Percentiles rank a stretch among this genome's conserved stretches.
Conservation (phyloP, 768 basidiomycete species). For the Suillus clintonianus region DNA sequence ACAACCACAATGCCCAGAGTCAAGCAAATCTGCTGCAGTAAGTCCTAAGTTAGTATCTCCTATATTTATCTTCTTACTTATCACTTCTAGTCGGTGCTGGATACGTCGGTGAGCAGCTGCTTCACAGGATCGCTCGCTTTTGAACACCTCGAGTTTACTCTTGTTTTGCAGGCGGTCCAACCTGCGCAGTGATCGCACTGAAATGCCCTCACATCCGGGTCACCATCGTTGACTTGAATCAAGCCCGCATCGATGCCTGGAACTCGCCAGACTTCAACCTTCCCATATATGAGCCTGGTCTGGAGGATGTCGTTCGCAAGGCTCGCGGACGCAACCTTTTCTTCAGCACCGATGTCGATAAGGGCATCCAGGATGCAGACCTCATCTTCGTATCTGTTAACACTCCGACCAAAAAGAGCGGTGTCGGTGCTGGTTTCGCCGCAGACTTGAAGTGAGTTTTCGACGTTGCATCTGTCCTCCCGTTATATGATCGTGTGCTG, state of each 20-base stretch:
- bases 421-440: slow-evolving; percentile 96
- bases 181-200: slow-evolving; percentile 91
- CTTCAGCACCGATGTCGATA: slow-evolving; percentile 94
- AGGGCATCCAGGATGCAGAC: slow-evolving; percentile 91
- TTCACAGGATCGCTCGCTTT: slow-evolving; percentile 5
- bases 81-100: slow-evolving; percentile 72
- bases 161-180: slow-evolving; percentile 74
- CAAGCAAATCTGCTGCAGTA: slow-evolving; percentile 87
- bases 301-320: slow-evolving; percentile 85
- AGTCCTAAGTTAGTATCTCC: slow-evolving; percentile 34
- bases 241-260: slow-evolving; percentile 94
- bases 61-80: slow-evolving; percentile 9
- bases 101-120: slow-evolving; percentile 75
- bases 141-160: slow-evolving; percentile 15
- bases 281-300: slow-evolving; percentile 97
- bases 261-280: slow-evolving; percentile 82
- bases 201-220: slow-evolving; percentile 93
- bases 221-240: slow-evolving; percentile 98
- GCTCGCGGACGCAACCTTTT: slow-evolving; percentile 95
- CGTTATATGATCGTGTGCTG: slow-evolving; percentile 1
- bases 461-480: slow-evolving; percentile 2
- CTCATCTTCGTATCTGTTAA: slow-evolving; percentile 99
- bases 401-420: slow-evolving; percentile 97
- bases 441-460: slow-evolving; percentile 92
- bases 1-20: slow-evolving; percentile 47